phyloP scores from a whole-genome alignment of 306 rosid species.

The Cucurbita ficifolia region DNA sequence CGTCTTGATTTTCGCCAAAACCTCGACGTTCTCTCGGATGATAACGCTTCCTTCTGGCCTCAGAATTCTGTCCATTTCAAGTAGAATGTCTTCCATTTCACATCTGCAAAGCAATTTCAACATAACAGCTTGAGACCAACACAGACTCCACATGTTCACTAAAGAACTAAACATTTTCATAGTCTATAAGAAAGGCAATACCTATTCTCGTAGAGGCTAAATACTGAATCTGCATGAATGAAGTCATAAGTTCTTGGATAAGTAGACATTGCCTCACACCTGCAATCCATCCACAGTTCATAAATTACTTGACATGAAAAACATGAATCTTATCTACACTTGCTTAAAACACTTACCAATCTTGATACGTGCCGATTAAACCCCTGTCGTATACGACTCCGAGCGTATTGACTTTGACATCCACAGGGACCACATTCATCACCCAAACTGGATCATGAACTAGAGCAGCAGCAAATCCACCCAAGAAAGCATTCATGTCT shows the following conservation, averaged over 20 bases:
- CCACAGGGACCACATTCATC: slow-evolving; percentile 75
- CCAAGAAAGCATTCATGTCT: slow-evolving; percentile 75
- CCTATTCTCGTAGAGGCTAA: slow-evolving; percentile 55
- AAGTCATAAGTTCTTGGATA: slow-evolving; percentile 81
- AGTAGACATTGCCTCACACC: slow-evolving; percentile 96
- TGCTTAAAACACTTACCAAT: slow-evolving; percentile 29
- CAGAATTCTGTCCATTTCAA: slow-evolving; percentile 72
- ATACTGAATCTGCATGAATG: slow-evolving; percentile 67
- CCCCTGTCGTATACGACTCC: slow-evolving; percentile 70
- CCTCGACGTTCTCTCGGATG: slow-evolving; percentile 56
- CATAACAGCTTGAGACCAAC: not conserved
- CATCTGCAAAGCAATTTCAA: slow-evolving; percentile 32
- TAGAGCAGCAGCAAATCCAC: slow-evolving; percentile 71
- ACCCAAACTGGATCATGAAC: slow-evolving; percentile 65
- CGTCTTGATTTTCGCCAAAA: slow-evolving; percentile 37
- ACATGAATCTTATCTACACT: not conserved
- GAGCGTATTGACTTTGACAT: slow-evolving; percentile 39
- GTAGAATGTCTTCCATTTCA: slow-evolving; percentile 55
- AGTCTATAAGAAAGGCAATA: not conserved
- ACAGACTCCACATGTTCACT: not conserved
- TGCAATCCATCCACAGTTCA: slow-evolving; percentile 14
- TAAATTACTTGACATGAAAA: not conserved
- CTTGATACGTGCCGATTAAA: slow-evolving; percentile 65
- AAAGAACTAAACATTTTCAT: not conserved
- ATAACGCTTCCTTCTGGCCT: slow-evolving; percentile 82